These are phyloP conservation scores for Mortierella claussenii DNA, from an alignment of 192 early-diverging fungal genomes.

Conservation along the genomic window DNA sequence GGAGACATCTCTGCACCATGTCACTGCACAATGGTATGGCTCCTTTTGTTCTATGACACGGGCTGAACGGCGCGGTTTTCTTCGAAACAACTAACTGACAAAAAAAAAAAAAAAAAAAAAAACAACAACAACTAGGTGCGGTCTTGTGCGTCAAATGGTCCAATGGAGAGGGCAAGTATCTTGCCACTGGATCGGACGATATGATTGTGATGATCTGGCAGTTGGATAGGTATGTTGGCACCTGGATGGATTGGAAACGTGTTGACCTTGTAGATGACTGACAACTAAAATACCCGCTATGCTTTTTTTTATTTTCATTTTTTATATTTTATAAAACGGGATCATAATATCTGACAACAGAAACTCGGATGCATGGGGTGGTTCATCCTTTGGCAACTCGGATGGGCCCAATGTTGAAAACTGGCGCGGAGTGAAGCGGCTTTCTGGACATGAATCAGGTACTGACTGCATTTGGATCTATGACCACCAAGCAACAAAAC, in stretches of 20 bases:
- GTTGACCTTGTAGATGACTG: not conserved
- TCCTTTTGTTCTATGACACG: no score
- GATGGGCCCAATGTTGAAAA: slow-evolving; percentile 70
- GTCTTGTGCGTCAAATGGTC: slow-evolving; percentile 92
- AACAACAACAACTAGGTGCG: slow-evolving; percentile 61
- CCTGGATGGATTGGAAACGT: no score
- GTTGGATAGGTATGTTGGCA: slow-evolving; percentile 69
- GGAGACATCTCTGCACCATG: slow-evolving; percentile 82
- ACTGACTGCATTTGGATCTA: no score
- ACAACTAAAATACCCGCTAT: not conserved
- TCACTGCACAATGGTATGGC: slow-evolving; percentile 86
- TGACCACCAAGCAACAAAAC: no score
- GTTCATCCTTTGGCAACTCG: slow-evolving; percentile 56
- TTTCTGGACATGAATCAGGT: slow-evolving; percentile 87
- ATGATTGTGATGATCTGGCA: slow-evolving; percentile 93
- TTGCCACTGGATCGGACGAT: slow-evolving; percentile 95
- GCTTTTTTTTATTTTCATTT: slow-evolving; percentile 1
- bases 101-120: not conserved
- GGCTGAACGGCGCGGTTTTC: no score
- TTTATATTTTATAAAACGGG: not conserved
- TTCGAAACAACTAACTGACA: no score
- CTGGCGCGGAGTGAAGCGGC: slow-evolving; percentile 78
- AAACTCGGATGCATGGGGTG: slow-evolving; percentile 49
- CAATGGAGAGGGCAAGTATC: slow-evolving; percentile 69
- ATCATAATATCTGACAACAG: no score